A percentile compares a stretch with the other conserved stretches of the same genome.
phyloP scores from a whole-genome alignment of 2,329 filamentous ascomycete species.

The Ophiostoma himal-ulmi region DNA sequence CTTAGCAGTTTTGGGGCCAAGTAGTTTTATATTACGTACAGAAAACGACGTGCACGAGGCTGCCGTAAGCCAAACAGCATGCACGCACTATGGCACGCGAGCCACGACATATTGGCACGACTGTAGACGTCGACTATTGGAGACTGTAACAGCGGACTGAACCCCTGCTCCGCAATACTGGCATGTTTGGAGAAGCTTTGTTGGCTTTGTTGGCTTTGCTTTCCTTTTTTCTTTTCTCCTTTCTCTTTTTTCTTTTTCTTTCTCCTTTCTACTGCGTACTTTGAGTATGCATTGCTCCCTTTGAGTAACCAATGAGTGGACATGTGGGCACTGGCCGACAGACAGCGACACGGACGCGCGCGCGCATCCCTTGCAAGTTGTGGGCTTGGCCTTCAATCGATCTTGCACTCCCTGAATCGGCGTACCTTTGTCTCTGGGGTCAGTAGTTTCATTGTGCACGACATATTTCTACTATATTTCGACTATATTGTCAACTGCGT shows the following conservation, averaged over 20 bases:
- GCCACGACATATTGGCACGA: not conserved
- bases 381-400: slow-evolving; percentile 7
- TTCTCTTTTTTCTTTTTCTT: no score
- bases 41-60: not conserved
- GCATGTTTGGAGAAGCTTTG: no score
- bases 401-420: not conserved
- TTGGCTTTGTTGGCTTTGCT: no score
- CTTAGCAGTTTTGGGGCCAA: not conserved
- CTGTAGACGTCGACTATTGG: not conserved
- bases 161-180: not conserved
- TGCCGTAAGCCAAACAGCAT: not conserved
- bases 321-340: not conserved
- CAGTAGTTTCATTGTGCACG: not conserved
- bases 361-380: not conserved
- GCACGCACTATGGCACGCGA: not conserved
- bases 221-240: no score
- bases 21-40: slow-evolving; percentile 1
- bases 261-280: no score
- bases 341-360: slow-evolving; percentile 7
- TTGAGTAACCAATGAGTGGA: slow-evolving; percentile 2
- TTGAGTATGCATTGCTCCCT: not conserved
- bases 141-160: not conserved
- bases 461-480: not conserved
- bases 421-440: not conserved
- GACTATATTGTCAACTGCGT: not conserved